Base-by-base conservation (phyloP, 2,329 filamentous ascomycete species). In the Cordyceps javanica region DNA sequence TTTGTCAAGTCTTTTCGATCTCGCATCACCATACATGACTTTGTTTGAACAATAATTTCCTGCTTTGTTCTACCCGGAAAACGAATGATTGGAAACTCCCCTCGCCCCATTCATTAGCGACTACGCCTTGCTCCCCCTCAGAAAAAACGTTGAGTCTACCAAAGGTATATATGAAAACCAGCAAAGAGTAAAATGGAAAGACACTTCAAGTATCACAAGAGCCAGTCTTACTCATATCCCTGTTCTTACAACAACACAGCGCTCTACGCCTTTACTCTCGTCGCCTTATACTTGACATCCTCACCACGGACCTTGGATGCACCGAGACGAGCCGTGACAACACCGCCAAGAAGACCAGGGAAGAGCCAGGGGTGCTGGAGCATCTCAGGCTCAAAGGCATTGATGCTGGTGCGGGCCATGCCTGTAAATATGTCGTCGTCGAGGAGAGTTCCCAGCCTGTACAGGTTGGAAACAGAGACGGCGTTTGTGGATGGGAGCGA, bases 311-410 rank as follows among this genome's bases (percentile, higher is more conserved):
- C 72, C 8, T 66, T 65, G 55, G 80, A 80, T 2, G 86, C 80
- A 0, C 91, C 91, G 3, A 96, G 72, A 59, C 87, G 82, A 4
- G 87, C 83, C 1, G 86, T 83, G 10, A 96, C 90, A 2, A 97
- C 83, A 0, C 82, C 82, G 3, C 84, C 82, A 65, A 97, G 79
- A 64, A 97, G 78, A 4, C 89, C 89, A 0, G 90, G 87, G 72
- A 95, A 97, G 2, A 97, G 79, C 79, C 94, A 96, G 0, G 94
- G 91, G 65, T 97, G 91, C 70, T 97, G 91, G 67, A 95, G 78
- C 64, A 96, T 86, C 73, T 99, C 94, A 0, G 89, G 87, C 64
- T 96, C 90, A 64, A 99, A 99, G 0, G 91, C 90, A 60, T 85
- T 84, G 60, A 92, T 84, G 0, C 91, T 94, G 63, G 88, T 82